Evolutionary conservation across 1,284 basidiomycete species (phyloP), one percentile per base, ranked within the genome.

Genomic region (Papiliotrema laurentii): DNA sequence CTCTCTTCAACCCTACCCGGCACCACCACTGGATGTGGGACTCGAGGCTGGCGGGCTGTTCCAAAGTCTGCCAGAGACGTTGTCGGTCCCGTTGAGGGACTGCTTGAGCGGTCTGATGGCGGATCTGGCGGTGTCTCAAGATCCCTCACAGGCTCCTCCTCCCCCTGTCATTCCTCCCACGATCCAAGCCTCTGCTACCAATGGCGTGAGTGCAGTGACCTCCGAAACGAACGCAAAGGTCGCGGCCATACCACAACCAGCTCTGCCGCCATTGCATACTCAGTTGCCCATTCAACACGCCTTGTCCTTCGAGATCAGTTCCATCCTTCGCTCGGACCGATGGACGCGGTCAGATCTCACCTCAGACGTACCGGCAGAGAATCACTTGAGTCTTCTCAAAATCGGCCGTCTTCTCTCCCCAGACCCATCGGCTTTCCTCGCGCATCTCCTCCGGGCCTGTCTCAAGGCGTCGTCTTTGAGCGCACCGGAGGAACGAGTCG

Each of bases 21-120:
- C 64, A 5, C 68, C 69, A 1, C 61, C 68, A 0, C 60, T 72
- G 35, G 68, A 69, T 38, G 59, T 66, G 4, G 68, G 67, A 2
- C 54, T 72, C 3, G 67, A 69, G 49, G 67, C 62, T 2, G 64
- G 67, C 7, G 54, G 59, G 33, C 48, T 72, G 2, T 43, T 64
- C 19, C 54, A 58, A 10, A 22, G 42, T 4, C 51, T 69, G 3
- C 67, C 69, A 0, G 68, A 70, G 28, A 58, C 57, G 1, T 45
- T 72, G 3, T 51, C 53, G 19, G 47, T 45, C 24, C 68, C 65
- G 0, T 57, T 72, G 0, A 57, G 68, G 21, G 53, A 59, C 19
- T 57, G 54, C 36, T 51, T 72, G 24, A 55, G 64, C 14, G 66
- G 68, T 1, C 43, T 71, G 16, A 69, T 70, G 63, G 63, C 60